Conservation (phyloP, 495 filamentous ascomycete genomes). For the Aspergillus sclerotiicarbonarius region DNA sequence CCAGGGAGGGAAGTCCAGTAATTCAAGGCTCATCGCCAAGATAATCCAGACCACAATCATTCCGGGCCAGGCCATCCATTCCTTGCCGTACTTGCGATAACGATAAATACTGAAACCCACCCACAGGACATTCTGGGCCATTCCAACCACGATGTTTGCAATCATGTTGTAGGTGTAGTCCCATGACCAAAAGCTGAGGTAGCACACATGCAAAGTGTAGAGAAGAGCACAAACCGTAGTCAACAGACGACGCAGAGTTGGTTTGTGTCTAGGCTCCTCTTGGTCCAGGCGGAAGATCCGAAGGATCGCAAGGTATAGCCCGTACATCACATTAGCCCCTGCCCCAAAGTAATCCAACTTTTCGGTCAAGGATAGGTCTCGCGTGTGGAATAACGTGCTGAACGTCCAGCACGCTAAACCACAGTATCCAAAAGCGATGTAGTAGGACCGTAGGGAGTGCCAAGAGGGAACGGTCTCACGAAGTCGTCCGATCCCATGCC, state of each 20-base stretch:
- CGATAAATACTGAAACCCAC: constrained; percentile 73
- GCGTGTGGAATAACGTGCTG: constrained; percentile 84
- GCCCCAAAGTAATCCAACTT: constrained; percentile 95
- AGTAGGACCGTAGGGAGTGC: constrained; percentile 79
- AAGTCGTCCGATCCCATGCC: constrained; percentile 69
- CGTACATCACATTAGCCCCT: constrained; percentile 86
- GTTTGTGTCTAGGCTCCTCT: constrained; percentile 50
- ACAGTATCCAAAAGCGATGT: constrained; percentile 75
- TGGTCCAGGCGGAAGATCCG: constrained; percentile 79
- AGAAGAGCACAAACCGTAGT: constrained; percentile 65
- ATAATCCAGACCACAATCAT: constrained; percentile 91
- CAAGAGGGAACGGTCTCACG: constrained; percentile 62
- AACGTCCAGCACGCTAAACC: constrained; percentile 82
- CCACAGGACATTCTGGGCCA: constrained; percentile 83
- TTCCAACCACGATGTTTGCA: constrained; percentile 81
- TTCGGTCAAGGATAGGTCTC: constrained; percentile 84
- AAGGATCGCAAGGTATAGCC: constrained; percentile 78
- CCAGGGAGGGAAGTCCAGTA: constrained; percentile 89
- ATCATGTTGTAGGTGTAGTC: constrained; percentile 98
- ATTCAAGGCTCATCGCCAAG: constrained; percentile 89
- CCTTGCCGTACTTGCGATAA: constrained; percentile 63
- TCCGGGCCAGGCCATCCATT: constrained; percentile 89
- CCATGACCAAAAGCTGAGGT: constrained; percentile 82
- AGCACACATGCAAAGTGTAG: constrained; percentile 76
- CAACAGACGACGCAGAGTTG: constrained; percentile 67